Percentiles rank a stretch among this genome's conserved stretches.
These are phyloP conservation scores for Aristolochia contorta DNA, from an alignment of 164 flowering plant species.

Conservation along the genomic window DNA sequence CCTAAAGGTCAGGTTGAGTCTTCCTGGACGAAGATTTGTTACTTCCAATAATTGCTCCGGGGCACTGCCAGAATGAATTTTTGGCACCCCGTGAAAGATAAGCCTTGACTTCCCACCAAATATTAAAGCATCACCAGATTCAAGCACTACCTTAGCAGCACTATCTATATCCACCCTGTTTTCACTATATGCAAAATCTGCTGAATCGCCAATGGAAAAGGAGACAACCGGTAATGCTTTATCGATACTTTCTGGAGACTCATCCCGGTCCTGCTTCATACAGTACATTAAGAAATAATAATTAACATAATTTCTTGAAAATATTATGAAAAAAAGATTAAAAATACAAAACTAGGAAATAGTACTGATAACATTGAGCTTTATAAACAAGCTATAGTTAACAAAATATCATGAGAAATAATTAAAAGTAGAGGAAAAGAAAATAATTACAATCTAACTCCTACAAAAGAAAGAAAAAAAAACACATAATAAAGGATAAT, in stretches of 20 bases:
- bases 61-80: slow-evolving; percentile 44
- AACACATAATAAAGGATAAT: too few species aligned
- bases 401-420: too few species aligned
- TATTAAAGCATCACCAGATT: slow-evolving; percentile 81
- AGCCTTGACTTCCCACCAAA: slow-evolving; percentile 83
- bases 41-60: slow-evolving; percentile 41
- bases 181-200: slow-evolving; percentile 62
- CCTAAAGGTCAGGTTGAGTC: slow-evolving; percentile 79
- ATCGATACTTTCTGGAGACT: slow-evolving; percentile 41
- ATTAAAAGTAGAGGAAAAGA: too few species aligned
- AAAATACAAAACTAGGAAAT: too few species aligned
- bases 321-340: too few species aligned
- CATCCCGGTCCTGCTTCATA: slow-evolving; percentile 59
- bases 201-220: slow-evolving; percentile 76
- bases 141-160: slow-evolving; percentile 42
- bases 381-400: neutral
- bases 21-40: slow-evolving; percentile 63
- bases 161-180: slow-evolving; percentile 34
- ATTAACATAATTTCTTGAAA: too few species aligned
- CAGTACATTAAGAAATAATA: neutral
- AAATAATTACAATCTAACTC: too few species aligned
- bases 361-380: too few species aligned
- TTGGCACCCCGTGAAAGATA: slow-evolving; percentile 65
- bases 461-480: too few species aligned
- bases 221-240: slow-evolving; percentile 80